Percentiles rank a stretch among this genome's conserved stretches.
Conservation (phyloP, 1,284 basidiomycete species). For the Moesziomyces antarcticus region DNA sequence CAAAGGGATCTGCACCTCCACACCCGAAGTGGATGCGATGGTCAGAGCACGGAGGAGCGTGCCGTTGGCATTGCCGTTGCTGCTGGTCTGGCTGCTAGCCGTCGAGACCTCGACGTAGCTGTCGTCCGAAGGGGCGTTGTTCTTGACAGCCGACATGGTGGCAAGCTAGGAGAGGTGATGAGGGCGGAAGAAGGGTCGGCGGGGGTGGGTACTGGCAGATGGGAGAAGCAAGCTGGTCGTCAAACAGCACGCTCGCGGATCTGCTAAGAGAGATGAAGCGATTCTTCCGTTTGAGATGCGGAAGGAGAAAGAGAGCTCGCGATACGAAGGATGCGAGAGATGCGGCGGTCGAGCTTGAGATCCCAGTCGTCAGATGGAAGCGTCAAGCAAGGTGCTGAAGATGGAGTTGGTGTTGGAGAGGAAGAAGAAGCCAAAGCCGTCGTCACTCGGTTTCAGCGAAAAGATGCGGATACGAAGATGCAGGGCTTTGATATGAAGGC, state of each 20-base stretch:
- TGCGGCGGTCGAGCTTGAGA: constrained; percentile 16
- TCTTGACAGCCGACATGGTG: constrained; percentile 40
- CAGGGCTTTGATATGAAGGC: constrained; percentile 11
- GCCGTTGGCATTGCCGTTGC: constrained; percentile 36
- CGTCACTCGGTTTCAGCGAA: constrained; percentile 45
- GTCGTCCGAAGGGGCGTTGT: constrained; percentile 48
- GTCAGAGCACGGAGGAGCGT: constrained; percentile 39
- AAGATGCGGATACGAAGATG: constrained; percentile 1
- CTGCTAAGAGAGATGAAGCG: constrained; percentile 9
- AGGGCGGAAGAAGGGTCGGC: background rate
- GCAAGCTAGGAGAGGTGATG: background rate
- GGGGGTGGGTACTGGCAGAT: background rate
- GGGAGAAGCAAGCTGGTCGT: constrained; percentile 36
- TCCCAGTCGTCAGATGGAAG: constrained; percentile 41
- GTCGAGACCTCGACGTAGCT: constrained; percentile 47
- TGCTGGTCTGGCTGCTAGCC: constrained; percentile 44
- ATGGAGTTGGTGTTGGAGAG: constrained; percentile 2
- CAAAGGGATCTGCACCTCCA: constrained; percentile 57
- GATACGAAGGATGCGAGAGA: background rate
- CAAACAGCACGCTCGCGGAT: constrained; percentile 42
- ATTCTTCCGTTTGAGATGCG: constrained; percentile 13
- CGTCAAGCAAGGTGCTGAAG: constrained; percentile 16
- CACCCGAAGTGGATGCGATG: constrained; percentile 27
- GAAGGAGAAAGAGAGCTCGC: background rate
- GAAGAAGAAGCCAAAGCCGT: constrained; percentile 32